Evolutionary conservation across 2,329 filamentous ascomycete species (phyloP).

Genomic region (Thielaviopsis euricoi): DNA sequence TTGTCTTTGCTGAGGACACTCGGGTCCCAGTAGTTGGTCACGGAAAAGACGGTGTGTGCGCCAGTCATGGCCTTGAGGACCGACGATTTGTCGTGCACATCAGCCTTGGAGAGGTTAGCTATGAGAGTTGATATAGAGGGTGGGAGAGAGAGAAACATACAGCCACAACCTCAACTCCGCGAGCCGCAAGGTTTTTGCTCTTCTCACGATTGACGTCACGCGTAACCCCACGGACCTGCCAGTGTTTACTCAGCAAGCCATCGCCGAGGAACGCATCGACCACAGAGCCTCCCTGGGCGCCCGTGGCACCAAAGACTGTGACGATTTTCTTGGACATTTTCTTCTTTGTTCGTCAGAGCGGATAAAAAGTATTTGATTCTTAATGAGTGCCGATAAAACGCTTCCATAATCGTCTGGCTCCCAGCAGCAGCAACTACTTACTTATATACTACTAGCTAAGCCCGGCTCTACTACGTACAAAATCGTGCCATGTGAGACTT

Average conservation of each 20-base stretch:
- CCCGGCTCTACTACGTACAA: too few relatives aligned
- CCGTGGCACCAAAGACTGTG: slow-evolving; percentile 32
- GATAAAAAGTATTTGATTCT: not conserved
- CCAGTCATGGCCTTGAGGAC: slow-evolving; percentile 23
- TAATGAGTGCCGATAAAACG: not conserved
- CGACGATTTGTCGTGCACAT: slow-evolving; percentile 22
- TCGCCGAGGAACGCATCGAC: slow-evolving; percentile 28
- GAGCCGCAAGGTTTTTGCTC: slow-evolving; percentile 21
- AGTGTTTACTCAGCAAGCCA: slow-evolving; percentile 26
- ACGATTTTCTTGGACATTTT: slow-evolving; percentile 18
- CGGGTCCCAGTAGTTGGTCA: slow-evolving; percentile 20
- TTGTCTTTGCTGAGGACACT: slow-evolving; percentile 21
- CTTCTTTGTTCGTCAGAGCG: not conserved
- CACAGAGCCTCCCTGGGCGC: slow-evolving; percentile 32
- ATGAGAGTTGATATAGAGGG: not conserved
- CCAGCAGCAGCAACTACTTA: not conserved
- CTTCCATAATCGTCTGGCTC: too few relatives aligned
- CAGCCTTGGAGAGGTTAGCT: not conserved
- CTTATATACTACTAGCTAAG: not conserved
- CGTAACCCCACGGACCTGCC: slow-evolving; percentile 30
- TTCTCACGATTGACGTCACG: slow-evolving; percentile 26
- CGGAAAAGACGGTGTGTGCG: slow-evolving; percentile 27
- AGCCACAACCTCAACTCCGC: slow-evolving; percentile 27
- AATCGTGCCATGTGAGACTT: not conserved
- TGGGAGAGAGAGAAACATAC: slow-evolving; percentile 14